Base-by-base conservation (phyloP, 257 asterid genomes). In the Mitragyna speciosa region DNA sequence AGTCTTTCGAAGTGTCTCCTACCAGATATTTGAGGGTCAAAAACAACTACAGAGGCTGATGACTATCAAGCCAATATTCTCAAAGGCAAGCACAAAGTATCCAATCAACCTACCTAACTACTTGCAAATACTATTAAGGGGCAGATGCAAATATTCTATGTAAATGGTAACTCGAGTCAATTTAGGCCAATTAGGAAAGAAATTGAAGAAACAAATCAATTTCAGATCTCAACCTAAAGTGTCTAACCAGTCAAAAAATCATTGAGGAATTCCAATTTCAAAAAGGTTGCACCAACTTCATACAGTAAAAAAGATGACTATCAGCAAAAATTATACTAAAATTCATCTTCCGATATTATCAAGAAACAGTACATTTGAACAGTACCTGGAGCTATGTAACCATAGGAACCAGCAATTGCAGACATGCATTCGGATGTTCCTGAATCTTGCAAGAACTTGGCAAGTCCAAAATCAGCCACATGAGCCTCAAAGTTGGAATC, bases 331-430 rank as follows among this genome's bases (percentile, higher is more conserved):
- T 47, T 47, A 69, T 20, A 9, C 17, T 11, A 43, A 26, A 20
- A 39, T 36, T 24, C 15, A 33, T 48, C 24, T 11, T 36, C 49
- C 22, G 6, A 43, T 65, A 69, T 47, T 15, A 26, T 3, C 26
- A 66, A 20, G 22, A 73, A 31, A 12, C 54, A 73, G 48, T 69
- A 30, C 19, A 6, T 61, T 56, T 64, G 20, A 31, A 80, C 64
- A 43, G 49, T 90, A 93, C 99, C 99, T 65, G 99, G 99, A 31
- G 99, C 99, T 20, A 95, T 95, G 87, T 95, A 95, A 17, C 99
- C 99, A 76, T 95, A 95, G 73, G 99, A 95, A 82, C 99, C 99
- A 79, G 99, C 99, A 76, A 95, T 90, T n/a, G 99, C 99, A 24
- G 99, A 95, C 99, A 95, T 95, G 87, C 98, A 95, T 77, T 95